Percentiles rank a stretch among this genome's conserved stretches.
Evolutionary conservation across 1,284 basidiomycete species (phyloP).

Genomic region (Dichomitus squalens): DNA sequence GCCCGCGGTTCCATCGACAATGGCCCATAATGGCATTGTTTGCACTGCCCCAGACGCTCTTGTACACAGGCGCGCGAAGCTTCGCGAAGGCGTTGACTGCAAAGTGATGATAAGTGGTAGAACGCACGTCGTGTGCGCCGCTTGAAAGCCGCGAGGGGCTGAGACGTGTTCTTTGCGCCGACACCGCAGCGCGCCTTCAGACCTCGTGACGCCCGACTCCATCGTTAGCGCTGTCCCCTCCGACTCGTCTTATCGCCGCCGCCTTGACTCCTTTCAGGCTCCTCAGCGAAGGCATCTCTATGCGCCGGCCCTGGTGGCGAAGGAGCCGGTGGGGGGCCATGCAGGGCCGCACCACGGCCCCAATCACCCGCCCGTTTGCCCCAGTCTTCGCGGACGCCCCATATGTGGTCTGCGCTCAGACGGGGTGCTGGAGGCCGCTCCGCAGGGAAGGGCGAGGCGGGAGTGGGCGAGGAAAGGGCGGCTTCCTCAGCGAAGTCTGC

Average conservation of each 20-base stretch:
- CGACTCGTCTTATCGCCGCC: not conserved
- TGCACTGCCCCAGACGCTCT: not conserved
- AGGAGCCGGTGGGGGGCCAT: not conserved
- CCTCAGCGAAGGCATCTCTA: not conserved
- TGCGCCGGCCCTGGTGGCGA: not conserved
- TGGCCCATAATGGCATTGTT: not conserved
- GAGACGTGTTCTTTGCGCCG: not conserved
- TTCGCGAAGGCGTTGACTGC: not conserved
- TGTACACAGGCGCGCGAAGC: not conserved
- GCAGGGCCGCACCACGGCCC: constrained; percentile 42
- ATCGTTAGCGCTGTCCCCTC: too few relatives aligned
- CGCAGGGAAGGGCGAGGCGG: not conserved
- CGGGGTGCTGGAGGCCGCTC: constrained; percentile 41
- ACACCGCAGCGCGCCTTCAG: not conserved
- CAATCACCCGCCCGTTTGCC: constrained; percentile 43
- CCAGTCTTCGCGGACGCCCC: constrained; percentile 52
- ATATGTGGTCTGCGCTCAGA: constrained; percentile 41
- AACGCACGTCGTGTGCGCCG: not conserved
- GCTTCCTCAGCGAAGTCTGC: constrained; percentile 33
- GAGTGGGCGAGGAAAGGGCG: constrained; percentile 4
- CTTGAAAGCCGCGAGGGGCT: not conserved
- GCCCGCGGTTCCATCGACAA: too few relatives aligned
- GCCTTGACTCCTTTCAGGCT: not conserved
- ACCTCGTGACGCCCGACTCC: too few relatives aligned
- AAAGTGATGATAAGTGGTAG: not conserved